Conservation (phyloP, 495 filamentous ascomycete species). For the Saxispiralis lemnorum region DNA sequence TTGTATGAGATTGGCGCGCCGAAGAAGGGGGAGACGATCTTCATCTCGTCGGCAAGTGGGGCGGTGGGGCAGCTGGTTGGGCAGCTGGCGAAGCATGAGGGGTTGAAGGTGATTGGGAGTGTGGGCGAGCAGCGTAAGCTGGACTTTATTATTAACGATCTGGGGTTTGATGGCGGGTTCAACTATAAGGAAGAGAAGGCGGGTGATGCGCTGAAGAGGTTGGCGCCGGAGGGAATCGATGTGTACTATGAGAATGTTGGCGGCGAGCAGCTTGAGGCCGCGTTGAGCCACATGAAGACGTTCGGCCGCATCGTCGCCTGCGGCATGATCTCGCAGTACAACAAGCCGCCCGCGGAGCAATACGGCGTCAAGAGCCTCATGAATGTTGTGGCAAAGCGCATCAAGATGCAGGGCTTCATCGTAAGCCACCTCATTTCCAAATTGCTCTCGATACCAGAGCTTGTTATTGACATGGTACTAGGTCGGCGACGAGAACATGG, state of each 20-base stretch:
- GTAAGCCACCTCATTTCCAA: background rate
- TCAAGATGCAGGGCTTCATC: constrained; percentile 64
- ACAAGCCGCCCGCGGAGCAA: constrained; percentile 33
- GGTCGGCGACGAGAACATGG: constrained; percentile 46
- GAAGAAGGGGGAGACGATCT: constrained; percentile 77
- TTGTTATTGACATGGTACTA: background rate
- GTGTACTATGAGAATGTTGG: constrained; percentile 96
- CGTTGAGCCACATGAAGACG: constrained; percentile 48
- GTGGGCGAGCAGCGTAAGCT: constrained; percentile 39
- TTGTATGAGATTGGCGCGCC: constrained; percentile 72
- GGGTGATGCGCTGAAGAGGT: constrained; percentile 47
- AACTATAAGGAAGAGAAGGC: constrained; percentile 55
- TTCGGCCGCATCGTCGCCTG: constrained; percentile 54
- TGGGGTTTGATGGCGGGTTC: constrained; percentile 35
- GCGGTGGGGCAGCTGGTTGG: constrained; percentile 76
- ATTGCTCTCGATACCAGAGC: background rate
- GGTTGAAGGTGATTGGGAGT: constrained; percentile 62
- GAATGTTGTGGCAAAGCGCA: constrained; percentile 35
- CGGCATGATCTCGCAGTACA: constrained; percentile 68
- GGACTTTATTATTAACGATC: constrained; percentile 32
- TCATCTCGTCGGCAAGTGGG: constrained; percentile 64
- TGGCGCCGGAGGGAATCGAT: constrained; percentile 71
- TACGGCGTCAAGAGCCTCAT: constrained; percentile 57
- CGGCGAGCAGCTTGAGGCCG: constrained; percentile 67
- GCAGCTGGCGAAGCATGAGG: constrained; percentile 74